Conservation (phyloP, 2,329 filamentous ascomycete genomes). For the Cordyceps farinosa region DNA sequence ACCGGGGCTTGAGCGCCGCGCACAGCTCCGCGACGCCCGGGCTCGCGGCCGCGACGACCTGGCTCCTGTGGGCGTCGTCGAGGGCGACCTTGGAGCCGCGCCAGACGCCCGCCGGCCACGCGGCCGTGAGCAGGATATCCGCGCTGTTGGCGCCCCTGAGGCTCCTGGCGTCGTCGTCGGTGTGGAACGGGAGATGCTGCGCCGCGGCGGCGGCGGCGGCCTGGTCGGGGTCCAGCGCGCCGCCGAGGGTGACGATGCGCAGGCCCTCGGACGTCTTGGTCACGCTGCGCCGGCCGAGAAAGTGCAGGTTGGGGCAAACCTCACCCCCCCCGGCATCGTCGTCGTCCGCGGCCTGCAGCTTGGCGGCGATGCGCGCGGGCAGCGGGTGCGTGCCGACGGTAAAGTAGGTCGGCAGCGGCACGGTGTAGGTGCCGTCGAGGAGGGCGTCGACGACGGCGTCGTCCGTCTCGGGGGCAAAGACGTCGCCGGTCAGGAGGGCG, state of each 20-base stretch:
- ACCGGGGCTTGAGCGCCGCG: constrained; percentile 77
- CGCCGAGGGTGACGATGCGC: constrained; percentile 82
- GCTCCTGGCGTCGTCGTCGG: constrained; percentile 68
- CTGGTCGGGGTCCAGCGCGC: constrained; percentile 60
- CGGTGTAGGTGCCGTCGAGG: constrained; percentile 64
- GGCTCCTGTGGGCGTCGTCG: constrained; percentile 48
- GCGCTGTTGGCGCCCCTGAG: constrained; percentile 72
- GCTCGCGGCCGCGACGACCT: constrained; percentile 51
- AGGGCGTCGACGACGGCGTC: constrained; percentile 59
- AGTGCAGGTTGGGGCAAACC: constrained; percentile 87
- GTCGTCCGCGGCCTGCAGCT: constrained; percentile 66
- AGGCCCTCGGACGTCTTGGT: constrained; percentile 89
- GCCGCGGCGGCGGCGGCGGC: constrained; percentile 63
- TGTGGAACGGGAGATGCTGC: constrained; percentile 74
- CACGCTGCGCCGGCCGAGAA: constrained; percentile 79
- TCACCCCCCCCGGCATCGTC: constrained; percentile 33
- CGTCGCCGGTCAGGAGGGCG: constrained; percentile 77
- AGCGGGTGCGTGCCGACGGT: constrained; percentile 72
- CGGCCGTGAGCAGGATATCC: constrained; percentile 81
- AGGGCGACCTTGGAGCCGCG: constrained; percentile 62
- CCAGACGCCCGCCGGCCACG: constrained; percentile 77
- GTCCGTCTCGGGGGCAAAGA: constrained; percentile 65
- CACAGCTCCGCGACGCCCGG: constrained; percentile 75
- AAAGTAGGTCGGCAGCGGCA: constrained; percentile 89
- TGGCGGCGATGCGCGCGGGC: constrained; percentile 66